Conservation (phyloP, 1,284 basidiomycete species). For the Boletus semigastroideus region DNA sequence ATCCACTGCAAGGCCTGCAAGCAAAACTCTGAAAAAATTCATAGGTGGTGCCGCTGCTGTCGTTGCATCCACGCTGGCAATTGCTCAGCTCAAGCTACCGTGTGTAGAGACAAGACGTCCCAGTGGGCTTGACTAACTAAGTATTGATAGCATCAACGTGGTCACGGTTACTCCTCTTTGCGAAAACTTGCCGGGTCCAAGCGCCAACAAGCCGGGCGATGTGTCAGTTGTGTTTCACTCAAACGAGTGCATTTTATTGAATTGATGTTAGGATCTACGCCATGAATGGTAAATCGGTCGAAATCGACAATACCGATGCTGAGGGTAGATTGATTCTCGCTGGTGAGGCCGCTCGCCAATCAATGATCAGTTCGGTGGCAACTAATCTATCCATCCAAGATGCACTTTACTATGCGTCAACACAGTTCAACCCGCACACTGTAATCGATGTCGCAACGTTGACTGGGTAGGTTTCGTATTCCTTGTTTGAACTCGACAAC, state of each 20-base stretch:
- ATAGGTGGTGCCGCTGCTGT: conserved; percentile 79
- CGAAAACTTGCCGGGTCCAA: conserved; percentile 88
- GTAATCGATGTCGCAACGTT: conserved; percentile 86
- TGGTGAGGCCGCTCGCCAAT: conserved; percentile 38
- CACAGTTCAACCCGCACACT: conserved; percentile 78
- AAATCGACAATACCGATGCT: conserved; percentile 89
- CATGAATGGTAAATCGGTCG: conserved; percentile 87
- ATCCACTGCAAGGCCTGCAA: background rate
- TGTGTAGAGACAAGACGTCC: conserved; percentile 35
- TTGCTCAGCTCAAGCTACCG: conserved; percentile 81
- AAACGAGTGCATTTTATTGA: background rate
- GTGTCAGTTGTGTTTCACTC: conserved; percentile 46
- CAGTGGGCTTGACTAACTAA: background rate
- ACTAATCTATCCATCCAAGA: conserved; percentile 43
- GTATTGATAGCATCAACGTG: conserved; percentile 62
- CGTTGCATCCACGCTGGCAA: conserved; percentile 69
- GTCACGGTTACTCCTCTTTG: conserved; percentile 72
- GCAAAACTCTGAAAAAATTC: background rate
- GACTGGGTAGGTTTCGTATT: conserved; percentile 50
- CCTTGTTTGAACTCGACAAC: background rate
- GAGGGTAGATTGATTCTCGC: conserved; percentile 82
- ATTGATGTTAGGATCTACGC: conserved; percentile 63
- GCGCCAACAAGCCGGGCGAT: conserved; percentile 87
- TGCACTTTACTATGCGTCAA: conserved; percentile 83
- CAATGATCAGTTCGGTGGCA: background rate